These are phyloP conservation scores for Solanum arcanum DNA, from an alignment of 257 asterid species.

Conservation along the genomic window DNA sequence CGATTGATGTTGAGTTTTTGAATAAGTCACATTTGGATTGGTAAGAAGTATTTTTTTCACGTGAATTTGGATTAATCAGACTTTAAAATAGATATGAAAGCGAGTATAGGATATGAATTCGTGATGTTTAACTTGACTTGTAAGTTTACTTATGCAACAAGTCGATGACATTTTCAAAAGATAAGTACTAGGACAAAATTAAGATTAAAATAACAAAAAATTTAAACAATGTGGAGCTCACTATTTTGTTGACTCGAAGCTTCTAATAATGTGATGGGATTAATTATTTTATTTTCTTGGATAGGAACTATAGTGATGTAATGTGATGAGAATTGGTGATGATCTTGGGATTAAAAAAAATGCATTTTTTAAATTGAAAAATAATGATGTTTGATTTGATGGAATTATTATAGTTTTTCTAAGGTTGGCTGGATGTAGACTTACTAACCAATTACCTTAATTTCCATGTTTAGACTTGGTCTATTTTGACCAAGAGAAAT, in stretches of 20 bases:
- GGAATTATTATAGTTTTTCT: neutral
- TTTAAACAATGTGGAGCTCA: neutral
- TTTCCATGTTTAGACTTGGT: neutral
- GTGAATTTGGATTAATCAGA: rapidly evolving
- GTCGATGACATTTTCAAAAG: neutral
- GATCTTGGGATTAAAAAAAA: neutral
- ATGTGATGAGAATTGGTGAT: neutral
- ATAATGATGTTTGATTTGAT: neutral
- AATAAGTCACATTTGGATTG: too few relatives aligned
- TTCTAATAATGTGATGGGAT: neutral
- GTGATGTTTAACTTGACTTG: neutral
- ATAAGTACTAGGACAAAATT: neutral
- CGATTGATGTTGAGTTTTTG: too few relatives aligned
- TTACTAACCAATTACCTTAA: neutral
- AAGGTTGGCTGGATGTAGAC: neutral
- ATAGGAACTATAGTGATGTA: neutral
- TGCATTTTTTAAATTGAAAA: neutral
- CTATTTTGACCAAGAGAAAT: neutral
- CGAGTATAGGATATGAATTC: neutral
- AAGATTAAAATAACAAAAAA: neutral
- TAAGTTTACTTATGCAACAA: neutral
- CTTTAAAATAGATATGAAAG: too few relatives aligned
- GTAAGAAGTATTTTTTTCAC: too few relatives aligned
- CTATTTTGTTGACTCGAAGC: neutral
- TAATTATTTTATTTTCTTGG: neutral